Percentiles rank a stretch among this genome's conserved stretches.
Evolutionary conservation across 176 grass and related monocot species (phyloP).

Genomic region (Lolium rigidum): DNA sequence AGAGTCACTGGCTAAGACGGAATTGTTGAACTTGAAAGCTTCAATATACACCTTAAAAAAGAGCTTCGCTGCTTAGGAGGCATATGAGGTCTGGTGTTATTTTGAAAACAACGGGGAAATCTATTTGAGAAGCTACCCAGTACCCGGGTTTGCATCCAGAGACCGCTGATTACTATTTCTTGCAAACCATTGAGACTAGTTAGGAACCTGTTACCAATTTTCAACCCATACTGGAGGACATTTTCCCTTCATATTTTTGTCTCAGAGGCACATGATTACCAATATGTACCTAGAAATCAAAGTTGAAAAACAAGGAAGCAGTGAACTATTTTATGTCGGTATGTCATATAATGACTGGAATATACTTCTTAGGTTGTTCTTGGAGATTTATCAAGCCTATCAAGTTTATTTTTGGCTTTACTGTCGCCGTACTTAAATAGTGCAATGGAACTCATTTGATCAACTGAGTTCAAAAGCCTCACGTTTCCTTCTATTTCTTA

Average conservation of each 20-base stretch:
- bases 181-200: background rate
- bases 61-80: background rate
- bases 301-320: background rate
- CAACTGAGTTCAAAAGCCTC: background rate
- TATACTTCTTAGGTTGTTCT: background rate
- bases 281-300: background rate
- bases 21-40: background rate
- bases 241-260: background rate
- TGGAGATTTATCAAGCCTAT: background rate
- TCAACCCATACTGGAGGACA: background rate
- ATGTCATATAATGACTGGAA: background rate
- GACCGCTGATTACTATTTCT: too few species aligned
- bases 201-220: background rate
- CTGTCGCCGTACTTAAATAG: background rate
- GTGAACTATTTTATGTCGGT: background rate
- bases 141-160: background rate
- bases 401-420: background rate
- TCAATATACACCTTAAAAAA: background rate
- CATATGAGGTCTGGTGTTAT: background rate
- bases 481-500: too few species aligned
- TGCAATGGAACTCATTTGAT: background rate
- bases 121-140: background rate
- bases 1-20: background rate
- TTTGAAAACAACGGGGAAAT: background rate
- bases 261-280: background rate